Evolutionary conservation across 768 basidiomycete species (phyloP).

Genomic region (Leccinum subgranulosum): DNA sequence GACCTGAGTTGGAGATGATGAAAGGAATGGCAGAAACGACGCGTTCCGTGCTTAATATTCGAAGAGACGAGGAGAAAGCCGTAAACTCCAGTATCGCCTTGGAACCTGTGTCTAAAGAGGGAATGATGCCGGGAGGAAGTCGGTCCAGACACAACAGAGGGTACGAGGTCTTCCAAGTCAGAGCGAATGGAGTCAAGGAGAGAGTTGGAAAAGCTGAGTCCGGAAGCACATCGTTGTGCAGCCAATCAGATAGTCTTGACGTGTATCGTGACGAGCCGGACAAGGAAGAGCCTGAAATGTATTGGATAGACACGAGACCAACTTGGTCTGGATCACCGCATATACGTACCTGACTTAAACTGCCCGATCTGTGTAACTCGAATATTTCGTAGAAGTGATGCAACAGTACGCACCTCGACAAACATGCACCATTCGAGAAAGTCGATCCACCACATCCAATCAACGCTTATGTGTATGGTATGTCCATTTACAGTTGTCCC

Average conservation of each 20-base stretch:
- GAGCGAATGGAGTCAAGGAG: conserved; percentile 6
- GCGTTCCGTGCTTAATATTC: conserved; percentile 35
- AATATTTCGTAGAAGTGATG: not conserved
- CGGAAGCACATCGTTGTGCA: not conserved
- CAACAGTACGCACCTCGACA: conserved; percentile 19
- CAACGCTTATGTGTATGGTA: conserved; percentile 33
- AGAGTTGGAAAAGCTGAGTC: conserved; percentile 9
- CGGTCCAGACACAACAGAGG: conserved; percentile 24
- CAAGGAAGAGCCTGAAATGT: not conserved
- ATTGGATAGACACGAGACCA: not conserved
- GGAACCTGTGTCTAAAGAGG: conserved; percentile 15
- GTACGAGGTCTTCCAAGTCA: conserved; percentile 1
- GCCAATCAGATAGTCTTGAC: not conserved
- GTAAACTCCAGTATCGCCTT: conserved; percentile 34
- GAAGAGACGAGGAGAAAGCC: conserved; percentile 36
- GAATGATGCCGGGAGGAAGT: conserved; percentile 9
- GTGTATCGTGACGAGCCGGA: not conserved
- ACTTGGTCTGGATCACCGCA: not conserved
- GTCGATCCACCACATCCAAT: conserved; percentile 32
- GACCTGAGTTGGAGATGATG: conserved; percentile 31
- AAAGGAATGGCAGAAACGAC: conserved; percentile 46
- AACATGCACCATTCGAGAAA: conserved; percentile 35
- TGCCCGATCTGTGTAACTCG: conserved; percentile 4
- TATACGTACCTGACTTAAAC: conserved; percentile 23
- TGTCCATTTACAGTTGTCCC: conserved; percentile 37